Base-by-base conservation (phyloP, 805 yeast genomes). In the Saccharomycopsis microspora region DNA sequence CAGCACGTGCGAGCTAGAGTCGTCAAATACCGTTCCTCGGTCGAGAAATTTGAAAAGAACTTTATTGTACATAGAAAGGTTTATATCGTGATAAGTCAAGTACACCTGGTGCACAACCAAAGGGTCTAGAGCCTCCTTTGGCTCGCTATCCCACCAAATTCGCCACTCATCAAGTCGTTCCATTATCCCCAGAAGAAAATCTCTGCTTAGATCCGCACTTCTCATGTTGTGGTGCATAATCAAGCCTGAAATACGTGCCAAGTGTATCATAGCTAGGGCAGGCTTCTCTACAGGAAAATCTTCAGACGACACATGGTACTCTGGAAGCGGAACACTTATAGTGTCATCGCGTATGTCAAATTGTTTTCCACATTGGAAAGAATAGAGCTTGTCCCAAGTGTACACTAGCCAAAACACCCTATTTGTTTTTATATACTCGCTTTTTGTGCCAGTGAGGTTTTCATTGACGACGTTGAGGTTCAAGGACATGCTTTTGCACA, bases 351-450 rank as follows among this genome's bases (percentile, higher is more conserved):
- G 34, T 11, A 42, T 42, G 5, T n/a, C n/a, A 28, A 8, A 6
- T 10, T 9, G n/a, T 32, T 11, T 32, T 8, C 11, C 45, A 34
- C 31, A 11, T 57, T 52, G 34, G 59, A 32, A 62, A 65, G 57
- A 61, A 53, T 63, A 42, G 9, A 76, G 50, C 50, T 78, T 65
- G 55, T 79, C 85, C 62, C 74, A 63, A 1, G 75, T 67, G 54
- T 70, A 79, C 4, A 72, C 74, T 27, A 70, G 53, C 78, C 80
- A 78, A 56, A 74, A 79, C 1, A 78, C 68, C 43, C 82, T 63
- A 54, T 64, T 64, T 1, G 75, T 70, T 55, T 78, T 77, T 7
- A 67, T 49, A 19, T 55, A 57, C 52, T 76, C 80, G 56, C 53
- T 67, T n/a, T 34, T 8, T 34, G 8, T 34, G 8, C n/a, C n/a